Evolutionary conservation across 768 basidiomycete genomes (phyloP), one percentile per base, ranked within the genome.

Genomic region (Dioszegia aurantiaca): DNA sequence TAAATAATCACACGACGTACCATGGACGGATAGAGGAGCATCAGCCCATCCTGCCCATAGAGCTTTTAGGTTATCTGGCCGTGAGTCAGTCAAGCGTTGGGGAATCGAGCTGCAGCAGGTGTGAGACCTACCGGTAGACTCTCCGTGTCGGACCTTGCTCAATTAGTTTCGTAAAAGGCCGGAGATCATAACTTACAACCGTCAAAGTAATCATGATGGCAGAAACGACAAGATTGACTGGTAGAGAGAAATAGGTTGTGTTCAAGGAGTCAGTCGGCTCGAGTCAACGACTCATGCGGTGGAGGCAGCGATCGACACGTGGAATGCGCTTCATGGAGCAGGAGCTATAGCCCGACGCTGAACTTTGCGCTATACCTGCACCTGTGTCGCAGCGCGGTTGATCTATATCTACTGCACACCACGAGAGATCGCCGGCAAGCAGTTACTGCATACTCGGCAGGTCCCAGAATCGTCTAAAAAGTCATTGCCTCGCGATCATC

Each of bases 401-500:
- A 14, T 33, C 33, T 33, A 33, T 33, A 33, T 33, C 33, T 6
- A 33, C 8, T 33, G 17, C 36, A 37, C 17, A 9, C 36, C 14
- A 31, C 53, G 11, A 16, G 27, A 43, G 40, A 19, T 24, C 28
- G 24, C 23, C 24, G 33, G 19, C 14, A 56, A 27, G 41, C 23
- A 24, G 33, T 33, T 14, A 14, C 14, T 33, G 33, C 33, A 42
- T 42, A 24, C 19, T 37, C 24, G 33, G 26, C 49, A 41, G 17
- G 19, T 55, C 70, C 60, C 51, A 21, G 3, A 49, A 23, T 27
- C 36, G 12, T 33, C 42, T 55, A 45, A 62, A 73, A 78, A 2
- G 68, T 62, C 74, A 69, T 68, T 3, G 83, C 79, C 36, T 87
- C 87, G 40, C 92, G 82, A 76, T 94, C 88, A 69, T 95, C 90